phyloP scores from a whole-genome alignment of 257 asterid species.

The Solanum lycopersicoides region DNA sequence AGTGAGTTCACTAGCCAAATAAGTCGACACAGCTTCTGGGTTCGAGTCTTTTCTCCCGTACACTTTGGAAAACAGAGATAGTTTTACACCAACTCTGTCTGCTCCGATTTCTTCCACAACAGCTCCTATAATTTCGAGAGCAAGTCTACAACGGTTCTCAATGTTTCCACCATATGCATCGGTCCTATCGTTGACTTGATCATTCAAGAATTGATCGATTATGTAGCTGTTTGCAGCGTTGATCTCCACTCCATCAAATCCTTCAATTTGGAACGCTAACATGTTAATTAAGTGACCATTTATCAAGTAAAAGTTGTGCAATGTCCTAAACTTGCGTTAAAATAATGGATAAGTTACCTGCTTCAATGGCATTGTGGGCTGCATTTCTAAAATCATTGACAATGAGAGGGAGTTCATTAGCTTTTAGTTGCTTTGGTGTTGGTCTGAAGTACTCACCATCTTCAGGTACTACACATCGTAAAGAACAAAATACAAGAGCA shows the following conservation, averaged over 20 bases:
- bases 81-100: slow-evolving; percentile 62
- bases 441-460: neutral
- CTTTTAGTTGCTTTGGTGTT: neutral
- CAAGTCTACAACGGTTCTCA: slow-evolving; percentile 58
- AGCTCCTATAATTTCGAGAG: slow-evolving; percentile 48
- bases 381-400: neutral
- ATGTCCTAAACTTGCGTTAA: neutral
- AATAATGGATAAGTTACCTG: neutral
- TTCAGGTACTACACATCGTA: neutral
- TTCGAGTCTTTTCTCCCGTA: slow-evolving; percentile 30
- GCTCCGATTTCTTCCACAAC: slow-evolving; percentile 64
- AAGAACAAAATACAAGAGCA: neutral
- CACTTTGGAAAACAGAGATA: slow-evolving; percentile 79
- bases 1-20: slow-evolving; percentile 6
- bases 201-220: slow-evolving; percentile 74
- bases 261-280: slow-evolving; percentile 7
- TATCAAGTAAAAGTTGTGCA: neutral
- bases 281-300: neutral
- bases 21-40: slow-evolving; percentile 55
- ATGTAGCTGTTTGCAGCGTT: slow-evolving; percentile 94
- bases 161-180: slow-evolving; percentile 80
- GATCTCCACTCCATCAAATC: slow-evolving; percentile 89
- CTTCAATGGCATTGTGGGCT: neutral
- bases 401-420: neutral
- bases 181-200: slow-evolving; percentile 69